These are phyloP conservation scores for Apiospora aurea DNA, from an alignment of 2,329 filamentous ascomycete genomes.

Conservation along the genomic window DNA sequence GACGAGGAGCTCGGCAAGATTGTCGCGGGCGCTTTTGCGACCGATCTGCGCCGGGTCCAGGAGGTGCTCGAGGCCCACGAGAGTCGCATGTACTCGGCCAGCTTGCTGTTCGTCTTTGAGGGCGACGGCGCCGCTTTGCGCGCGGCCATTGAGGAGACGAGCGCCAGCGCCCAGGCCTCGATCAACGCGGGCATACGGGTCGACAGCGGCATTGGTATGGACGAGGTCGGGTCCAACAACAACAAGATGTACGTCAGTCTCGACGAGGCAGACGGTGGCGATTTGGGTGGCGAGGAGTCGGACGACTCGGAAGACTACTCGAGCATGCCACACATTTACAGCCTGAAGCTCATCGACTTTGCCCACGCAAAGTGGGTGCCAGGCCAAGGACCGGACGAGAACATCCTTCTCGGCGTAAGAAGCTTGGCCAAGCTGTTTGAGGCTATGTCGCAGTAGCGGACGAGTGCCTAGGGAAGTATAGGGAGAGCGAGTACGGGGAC, in stretches of 20 bases:
- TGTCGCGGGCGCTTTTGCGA: slow-evolving; percentile 60
- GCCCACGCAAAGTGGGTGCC: slow-evolving; percentile 88
- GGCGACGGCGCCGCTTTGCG: slow-evolving; percentile 64
- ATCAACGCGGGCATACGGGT: slow-evolving; percentile 50
- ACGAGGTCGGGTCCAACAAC: slow-evolving; percentile 41
- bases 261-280: slow-evolving; percentile 42
- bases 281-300: slow-evolving; percentile 50
- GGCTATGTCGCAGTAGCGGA: slow-evolving; percentile 52
- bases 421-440: slow-evolving; percentile 76
- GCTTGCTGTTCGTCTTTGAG: slow-evolving; percentile 69
- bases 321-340: slow-evolving; percentile 64
- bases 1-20: slow-evolving; percentile 63
- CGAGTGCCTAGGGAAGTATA: not conserved
- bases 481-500: not conserved
- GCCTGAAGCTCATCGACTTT: slow-evolving; percentile 93
- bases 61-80: slow-evolving; percentile 62
- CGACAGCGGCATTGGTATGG: slow-evolving; percentile 63
- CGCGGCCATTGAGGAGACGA: slow-evolving; percentile 61
- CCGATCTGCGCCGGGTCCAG: slow-evolving; percentile 60
- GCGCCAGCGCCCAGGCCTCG: slow-evolving; percentile 48
- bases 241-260: not conserved
- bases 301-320: slow-evolving; percentile 64
- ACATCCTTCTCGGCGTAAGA: slow-evolving; percentile 76
- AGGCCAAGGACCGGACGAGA: slow-evolving; percentile 85
- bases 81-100: slow-evolving; percentile 70